phyloP scores from a whole-genome alignment of 371 early-diverging fungal genomes.

The Mortierella polycephala region DNA sequence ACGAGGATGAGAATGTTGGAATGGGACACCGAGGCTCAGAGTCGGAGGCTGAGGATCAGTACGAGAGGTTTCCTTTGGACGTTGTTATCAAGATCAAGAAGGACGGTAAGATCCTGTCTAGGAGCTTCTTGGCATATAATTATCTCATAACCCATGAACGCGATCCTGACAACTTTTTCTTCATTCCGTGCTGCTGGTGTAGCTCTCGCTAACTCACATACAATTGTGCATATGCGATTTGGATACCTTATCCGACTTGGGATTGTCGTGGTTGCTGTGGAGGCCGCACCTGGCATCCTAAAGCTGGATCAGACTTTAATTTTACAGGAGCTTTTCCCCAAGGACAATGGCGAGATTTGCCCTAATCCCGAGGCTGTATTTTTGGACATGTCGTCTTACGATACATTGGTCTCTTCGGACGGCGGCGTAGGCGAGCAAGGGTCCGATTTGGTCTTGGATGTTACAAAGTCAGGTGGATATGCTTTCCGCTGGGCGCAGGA shows the following conservation, averaged over 20 bases:
- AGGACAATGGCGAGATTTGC: constrained; percentile 33
- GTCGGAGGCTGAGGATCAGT: constrained; percentile 6
- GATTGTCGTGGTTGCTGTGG: constrained; percentile 37
- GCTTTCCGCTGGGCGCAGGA: constrained; percentile 47
- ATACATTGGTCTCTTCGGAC: constrained; percentile 27
- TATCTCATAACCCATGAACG: too few relatives aligned
- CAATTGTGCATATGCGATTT: constrained; percentile 32
- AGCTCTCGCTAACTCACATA: constrained; percentile 28
- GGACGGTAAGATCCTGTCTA: constrained; percentile 23
- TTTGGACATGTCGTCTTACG: constrained; percentile 29
- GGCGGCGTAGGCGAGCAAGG: constrained; percentile 30
- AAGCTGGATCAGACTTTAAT: constrained; percentile 27
- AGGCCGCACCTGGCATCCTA: constrained; percentile 34
- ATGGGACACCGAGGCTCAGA: constrained; percentile 21
- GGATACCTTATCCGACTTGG: constrained; percentile 36
- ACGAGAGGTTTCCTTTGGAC: constrained; percentile 32
- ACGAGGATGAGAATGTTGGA: constrained; percentile 22
- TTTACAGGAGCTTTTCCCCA: constrained; percentile 31
- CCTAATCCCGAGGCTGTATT: constrained; percentile 40
- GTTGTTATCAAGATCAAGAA: constrained; percentile 46
- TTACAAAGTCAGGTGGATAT: constrained; percentile 30
- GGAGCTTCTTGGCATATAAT: too few relatives aligned
- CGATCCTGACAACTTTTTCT: not conserved
- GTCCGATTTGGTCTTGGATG: constrained; percentile 27
- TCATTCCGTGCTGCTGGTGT: not conserved